Conservation (phyloP, 208 protist species). For the Leishmania guyanensis region DNA sequence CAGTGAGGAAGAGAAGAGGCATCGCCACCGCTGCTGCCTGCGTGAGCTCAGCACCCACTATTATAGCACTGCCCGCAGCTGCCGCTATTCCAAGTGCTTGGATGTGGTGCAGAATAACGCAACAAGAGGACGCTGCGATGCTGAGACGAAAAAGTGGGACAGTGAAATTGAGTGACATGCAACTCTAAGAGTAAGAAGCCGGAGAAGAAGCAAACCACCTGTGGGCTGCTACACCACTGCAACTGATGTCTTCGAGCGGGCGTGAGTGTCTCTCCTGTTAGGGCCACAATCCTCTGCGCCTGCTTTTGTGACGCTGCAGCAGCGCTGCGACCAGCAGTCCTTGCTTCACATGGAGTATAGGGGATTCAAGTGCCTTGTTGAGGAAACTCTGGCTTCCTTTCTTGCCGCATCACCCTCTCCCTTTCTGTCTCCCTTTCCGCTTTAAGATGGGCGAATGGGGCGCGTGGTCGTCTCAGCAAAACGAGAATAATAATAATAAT, state of each 20-base stretch:
- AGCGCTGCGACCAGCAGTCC: no score
- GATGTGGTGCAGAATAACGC: background rate
- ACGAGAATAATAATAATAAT: background rate
- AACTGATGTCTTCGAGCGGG: background rate
- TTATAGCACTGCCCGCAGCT: background rate
- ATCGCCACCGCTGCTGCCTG: background rate
- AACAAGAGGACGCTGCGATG: background rate
- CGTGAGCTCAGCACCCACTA: background rate
- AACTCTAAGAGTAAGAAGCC: background rate
- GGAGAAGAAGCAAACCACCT: background rate
- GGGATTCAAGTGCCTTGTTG: no score
- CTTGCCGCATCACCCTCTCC: no score
- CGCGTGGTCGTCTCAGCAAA: background rate
- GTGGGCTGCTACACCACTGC: no score
- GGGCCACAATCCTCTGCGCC: background rate
- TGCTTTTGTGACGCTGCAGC: no score
- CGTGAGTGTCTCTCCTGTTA: background rate
- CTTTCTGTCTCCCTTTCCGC: no score
- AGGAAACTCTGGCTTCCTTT: no score
- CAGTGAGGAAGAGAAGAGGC: background rate
- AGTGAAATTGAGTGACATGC: background rate
- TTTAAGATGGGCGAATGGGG: background rate
- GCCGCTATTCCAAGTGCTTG: background rate
- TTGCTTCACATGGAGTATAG: no score
- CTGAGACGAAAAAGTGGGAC: background rate